Base-by-base conservation (phyloP, 371 early-diverging fungal genomes). In the Mucor indicus region DNA sequence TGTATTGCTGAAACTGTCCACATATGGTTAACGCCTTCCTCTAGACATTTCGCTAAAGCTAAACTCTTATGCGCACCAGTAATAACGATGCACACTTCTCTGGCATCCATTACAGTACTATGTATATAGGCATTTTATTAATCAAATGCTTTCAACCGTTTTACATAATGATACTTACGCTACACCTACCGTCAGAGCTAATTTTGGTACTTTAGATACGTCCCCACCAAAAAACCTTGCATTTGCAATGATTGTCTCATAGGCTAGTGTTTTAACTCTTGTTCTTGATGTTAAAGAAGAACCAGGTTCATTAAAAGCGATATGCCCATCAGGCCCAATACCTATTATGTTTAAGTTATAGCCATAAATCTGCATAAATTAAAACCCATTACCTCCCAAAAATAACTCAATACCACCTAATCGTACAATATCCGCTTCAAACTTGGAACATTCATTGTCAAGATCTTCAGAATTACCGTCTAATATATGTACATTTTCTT, bases 291-390 rank as follows among this genome's bases (percentile, higher is more conserved):
- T 84, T 30, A 92, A 71, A 13, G 90, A 90, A n/a, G 90, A 89
- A 22, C 93, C 93, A n/a, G 93, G 93, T 55, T 92, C 93, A 57
- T 92, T 92, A 58, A 92, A 92, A 12, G 93, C 93, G 65, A 92
- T 90, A 58, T 92, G 93, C 30, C 93, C 93, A 62, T 92, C 57
- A n/a, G 57, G 57, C 7, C 57, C 57, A 50, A 56, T 56, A n/a
- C 57, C 57, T 56, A 29, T 2, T 6, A 8, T 29, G 12, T 29
- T 8, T 29, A 29, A 29, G 12, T 8, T 29, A 29, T 6, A 29
- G 12, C 12, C 30, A 12, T 29, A 12, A 6, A 29, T 29, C 12
- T 8, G 13, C 3, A 37, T 17, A 37, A 17, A 37, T 25, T 13
- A 19, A 23, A 24, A 32, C 31, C 19, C 27, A 24, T n/a, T 64